Conservation (phyloP, 2,329 filamentous ascomycete species). For the Ophidiomyces ophidiicola region DNA sequence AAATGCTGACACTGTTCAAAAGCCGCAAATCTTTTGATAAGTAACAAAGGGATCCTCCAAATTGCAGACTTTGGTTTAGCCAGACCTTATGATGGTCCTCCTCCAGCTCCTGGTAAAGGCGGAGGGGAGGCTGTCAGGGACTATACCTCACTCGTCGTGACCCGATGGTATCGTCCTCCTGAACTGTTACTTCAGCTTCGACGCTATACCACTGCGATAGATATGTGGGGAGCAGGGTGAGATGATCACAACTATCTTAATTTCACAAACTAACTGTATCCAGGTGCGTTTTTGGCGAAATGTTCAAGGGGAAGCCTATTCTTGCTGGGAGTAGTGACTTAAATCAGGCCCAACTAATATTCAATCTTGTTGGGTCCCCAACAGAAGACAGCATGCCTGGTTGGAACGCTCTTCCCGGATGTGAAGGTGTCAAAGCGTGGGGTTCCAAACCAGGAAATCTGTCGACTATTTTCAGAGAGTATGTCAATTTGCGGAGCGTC, state of each 20-base stretch:
- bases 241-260: constrained; percentile 22
- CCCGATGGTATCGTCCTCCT: constrained; percentile 90
- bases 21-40: constrained; percentile 92
- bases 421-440: constrained; percentile 57
- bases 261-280: constrained; percentile 19
- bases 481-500: constrained; percentile 20
- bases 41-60: constrained; percentile 82
- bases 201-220: constrained; percentile 91
- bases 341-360: constrained; percentile 87
- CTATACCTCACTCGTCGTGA: constrained; percentile 94
- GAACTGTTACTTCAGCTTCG: constrained; percentile 81
- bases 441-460: constrained; percentile 53
- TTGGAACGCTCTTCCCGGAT: constrained; percentile 72
- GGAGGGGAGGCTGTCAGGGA: constrained; percentile 77
- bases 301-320: constrained; percentile 89
- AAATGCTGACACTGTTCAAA: constrained; percentile 9
- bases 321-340: constrained; percentile 77
- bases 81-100: constrained; percentile 76
- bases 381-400: constrained; percentile 87
- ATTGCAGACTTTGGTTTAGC: constrained; percentile 96
- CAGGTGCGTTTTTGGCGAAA: constrained; percentile 95
- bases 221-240: constrained; percentile 95
- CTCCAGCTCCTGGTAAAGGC: constrained; percentile 62
- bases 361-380: constrained; percentile 79
- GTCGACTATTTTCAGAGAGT: constrained; percentile 61